These are phyloP conservation scores for Exophiala calicioides DNA, from an alignment of 2,329 filamentous ascomycete species.

Conservation along the genomic window DNA sequence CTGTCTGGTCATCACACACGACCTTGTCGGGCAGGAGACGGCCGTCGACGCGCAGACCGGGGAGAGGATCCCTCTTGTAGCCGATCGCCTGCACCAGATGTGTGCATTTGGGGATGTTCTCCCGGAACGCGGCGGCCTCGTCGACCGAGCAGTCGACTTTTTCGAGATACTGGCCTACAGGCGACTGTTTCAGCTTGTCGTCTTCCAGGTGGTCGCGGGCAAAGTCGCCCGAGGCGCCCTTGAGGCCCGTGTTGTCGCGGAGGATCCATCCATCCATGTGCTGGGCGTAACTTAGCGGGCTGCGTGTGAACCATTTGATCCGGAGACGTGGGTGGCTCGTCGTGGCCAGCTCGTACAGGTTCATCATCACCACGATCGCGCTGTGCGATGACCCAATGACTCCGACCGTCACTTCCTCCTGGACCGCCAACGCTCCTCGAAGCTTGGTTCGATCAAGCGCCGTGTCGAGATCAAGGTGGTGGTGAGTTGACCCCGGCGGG, in stretches of 20 bases:
- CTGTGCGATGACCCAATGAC: constrained; percentile 65
- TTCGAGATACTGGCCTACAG: constrained; percentile 49
- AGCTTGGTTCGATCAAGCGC: constrained; percentile 56
- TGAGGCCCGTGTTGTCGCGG: constrained; percentile 66
- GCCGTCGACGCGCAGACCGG: constrained; percentile 45
- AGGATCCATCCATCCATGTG: constrained; percentile 65
- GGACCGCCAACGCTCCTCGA: constrained; percentile 44
- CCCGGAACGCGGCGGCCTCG: constrained; percentile 47
- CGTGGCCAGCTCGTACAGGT: constrained; percentile 57
- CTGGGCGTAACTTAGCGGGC: constrained; percentile 59
- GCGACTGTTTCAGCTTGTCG: constrained; percentile 46
- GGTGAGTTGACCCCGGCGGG: too few species aligned
- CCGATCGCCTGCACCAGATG: constrained; percentile 63
- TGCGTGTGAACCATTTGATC: constrained; percentile 65
- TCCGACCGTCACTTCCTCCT: constrained; percentile 49
- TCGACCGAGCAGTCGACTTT: constrained; percentile 49
- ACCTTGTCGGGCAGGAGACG: constrained; percentile 34
- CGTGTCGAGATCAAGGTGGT: constrained; percentile 56
- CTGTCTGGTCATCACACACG: constrained; percentile 40
- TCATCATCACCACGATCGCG: constrained; percentile 63
- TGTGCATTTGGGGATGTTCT: constrained; percentile 54
- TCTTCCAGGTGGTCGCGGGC: constrained; percentile 61
- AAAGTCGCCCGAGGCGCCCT: constrained; percentile 62
- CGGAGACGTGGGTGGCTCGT: constrained; percentile 55
- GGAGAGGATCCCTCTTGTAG: constrained; percentile 54